A percentile compares a stretch with the other conserved stretches of the same genome.
These are phyloP conservation scores for Populus deltoides DNA, from an alignment of 345 rosid species.

Conservation along the genomic window DNA sequence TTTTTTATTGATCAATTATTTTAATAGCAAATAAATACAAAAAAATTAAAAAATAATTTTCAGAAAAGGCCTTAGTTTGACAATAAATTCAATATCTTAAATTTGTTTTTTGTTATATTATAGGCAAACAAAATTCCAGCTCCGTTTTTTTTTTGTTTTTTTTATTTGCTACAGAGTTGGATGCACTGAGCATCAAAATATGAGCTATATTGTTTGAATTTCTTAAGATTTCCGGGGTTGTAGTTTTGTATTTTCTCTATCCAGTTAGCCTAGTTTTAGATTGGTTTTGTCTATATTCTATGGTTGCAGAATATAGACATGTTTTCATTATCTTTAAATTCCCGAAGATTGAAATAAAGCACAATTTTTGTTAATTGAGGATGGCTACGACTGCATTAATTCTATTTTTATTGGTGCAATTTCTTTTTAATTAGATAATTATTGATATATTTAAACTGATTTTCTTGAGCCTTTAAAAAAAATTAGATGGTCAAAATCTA, in stretches of 20 bases:
- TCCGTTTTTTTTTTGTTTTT: not conserved
- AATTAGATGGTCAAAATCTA: too few species aligned
- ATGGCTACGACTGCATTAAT: conserved; percentile 34
- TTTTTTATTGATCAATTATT: too few species aligned
- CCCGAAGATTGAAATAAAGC: conserved; percentile 18
- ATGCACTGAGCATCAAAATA: not conserved
- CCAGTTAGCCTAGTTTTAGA: too few species aligned
- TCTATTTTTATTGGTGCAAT: conserved; percentile 43
- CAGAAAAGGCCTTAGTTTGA: too few species aligned
- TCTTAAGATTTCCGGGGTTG: not conserved
- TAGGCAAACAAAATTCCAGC: not conserved
- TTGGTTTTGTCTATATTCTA: not conserved
- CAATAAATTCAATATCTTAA: too few species aligned
- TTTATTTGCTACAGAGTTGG: not conserved
- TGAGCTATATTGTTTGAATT: not conserved
- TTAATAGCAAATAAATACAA: too few species aligned
- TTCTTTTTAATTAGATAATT: not conserved
- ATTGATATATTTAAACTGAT: too few species aligned
- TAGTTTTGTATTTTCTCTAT: not conserved
- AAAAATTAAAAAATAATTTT: too few species aligned
- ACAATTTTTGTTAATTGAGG: conserved; percentile 13
- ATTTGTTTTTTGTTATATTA: too few species aligned
- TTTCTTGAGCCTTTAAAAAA: too few species aligned
- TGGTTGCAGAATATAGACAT: not conserved
- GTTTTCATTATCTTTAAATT: not conserved